Base-by-base conservation (phyloP, 108 stramenopile species). In the Skeletonema menzelii region DNA sequence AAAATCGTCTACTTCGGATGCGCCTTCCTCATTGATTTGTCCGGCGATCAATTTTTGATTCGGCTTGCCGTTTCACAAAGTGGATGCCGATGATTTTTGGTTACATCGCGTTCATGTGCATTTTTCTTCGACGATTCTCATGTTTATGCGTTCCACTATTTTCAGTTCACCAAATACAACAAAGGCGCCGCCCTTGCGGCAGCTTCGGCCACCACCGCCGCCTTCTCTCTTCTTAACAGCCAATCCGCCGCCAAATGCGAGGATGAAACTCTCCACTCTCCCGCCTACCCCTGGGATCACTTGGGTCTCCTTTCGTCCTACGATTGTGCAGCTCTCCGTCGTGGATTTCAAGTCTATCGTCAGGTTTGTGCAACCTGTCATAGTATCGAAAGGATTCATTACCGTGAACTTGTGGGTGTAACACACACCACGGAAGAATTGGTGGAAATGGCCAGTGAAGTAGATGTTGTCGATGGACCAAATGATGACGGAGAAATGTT, bases 291-390 rank as follows among this genome's bases (percentile, higher is more conserved):
- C 20, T 95, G 94, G 94, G 77, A 86, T 13, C 91, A 93, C 83
- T 64, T 74, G 35, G 94, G 94, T 58, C 84, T 89, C 63, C 77
- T 92, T 58, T 87, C 88, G 38, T 87, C 91, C 38, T 97, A 86
- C 74, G 95, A 97, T 69, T 86, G 84, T 77, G 88, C 86, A 8
- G 88, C 95, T 35, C 92, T 99, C 70, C 97, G 99, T 61, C 96
- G 99, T 38, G 99, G 99, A 37, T 97, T 97, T 88, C 99, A 99
- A 81, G 99, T 99, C 40, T 99, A 98, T 90, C 96, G 94, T 69
- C 89, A 99, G 80, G 97, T 99, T 30, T 99, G 99, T 87, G 94
- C 97, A 31, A 86, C 97, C 37, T 99, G 99, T 80, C 94, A 96
- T 66, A 92, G 91, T 73, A 70, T 99, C 63, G 85, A 99, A 56